phyloP scores from a whole-genome alignment of 257 asterid genomes.

The Cynanchum wilfordii region DNA sequence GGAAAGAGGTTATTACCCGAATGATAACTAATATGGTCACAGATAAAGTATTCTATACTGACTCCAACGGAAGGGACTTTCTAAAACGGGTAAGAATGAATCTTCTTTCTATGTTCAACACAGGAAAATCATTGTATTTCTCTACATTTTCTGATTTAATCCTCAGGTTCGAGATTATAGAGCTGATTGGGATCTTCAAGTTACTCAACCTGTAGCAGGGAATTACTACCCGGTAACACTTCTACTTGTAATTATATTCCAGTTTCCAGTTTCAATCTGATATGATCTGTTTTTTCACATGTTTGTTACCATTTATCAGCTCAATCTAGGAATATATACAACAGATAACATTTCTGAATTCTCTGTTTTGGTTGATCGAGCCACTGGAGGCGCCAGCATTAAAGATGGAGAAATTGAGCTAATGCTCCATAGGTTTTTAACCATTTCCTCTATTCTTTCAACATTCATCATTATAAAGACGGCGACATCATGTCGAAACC shows the following conservation, averaged over 20 bases:
- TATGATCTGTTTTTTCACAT: background rate
- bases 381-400: conserved; percentile 82
- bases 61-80: conserved; percentile 91
- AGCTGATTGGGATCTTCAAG: conserved; percentile 72
- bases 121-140: background rate
- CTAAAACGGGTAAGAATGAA: conserved; percentile 54
- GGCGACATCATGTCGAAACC: background rate
- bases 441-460: background rate
- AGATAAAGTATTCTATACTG: conserved; percentile 62
- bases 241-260: background rate
- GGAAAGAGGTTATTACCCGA: conserved; percentile 83
- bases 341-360: conserved; percentile 62
- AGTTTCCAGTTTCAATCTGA: background rate
- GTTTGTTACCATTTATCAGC: conserved; percentile 30
- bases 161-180: conserved; percentile 77
- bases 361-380: conserved; percentile 80
- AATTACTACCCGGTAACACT: conserved; percentile 78
- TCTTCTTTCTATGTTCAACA: background rate
- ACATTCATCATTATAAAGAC: background rate
- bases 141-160: background rate
- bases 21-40: conserved; percentile 68
- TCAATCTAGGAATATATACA: conserved; percentile 64
- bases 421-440: conserved; percentile 72
- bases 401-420: conserved; percentile 78
- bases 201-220: conserved; percentile 89